phyloP scores from a whole-genome alignment of 139 green algal species.

The Chara braunii region DNA sequence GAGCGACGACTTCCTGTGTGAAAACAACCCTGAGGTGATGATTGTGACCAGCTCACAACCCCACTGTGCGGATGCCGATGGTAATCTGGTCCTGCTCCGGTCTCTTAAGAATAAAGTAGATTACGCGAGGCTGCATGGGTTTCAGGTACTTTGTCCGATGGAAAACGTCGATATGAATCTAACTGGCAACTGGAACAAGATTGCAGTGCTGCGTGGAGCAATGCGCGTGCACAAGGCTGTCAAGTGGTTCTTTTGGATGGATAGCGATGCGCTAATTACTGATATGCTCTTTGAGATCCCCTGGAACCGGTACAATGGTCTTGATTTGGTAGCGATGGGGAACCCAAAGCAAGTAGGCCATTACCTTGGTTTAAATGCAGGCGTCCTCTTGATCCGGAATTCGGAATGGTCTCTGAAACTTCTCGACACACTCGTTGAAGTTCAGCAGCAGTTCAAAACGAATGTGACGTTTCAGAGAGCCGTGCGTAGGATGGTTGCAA shows the following conservation, averaged over 20 bases:
- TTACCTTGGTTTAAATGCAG: conserved; percentile 15
- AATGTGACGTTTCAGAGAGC: no score
- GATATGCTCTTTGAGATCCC: conserved; percentile 6
- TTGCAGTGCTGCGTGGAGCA: conserved; percentile 20
- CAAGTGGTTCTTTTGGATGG: conserved; percentile 42
- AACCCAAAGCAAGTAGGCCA: not conserved
- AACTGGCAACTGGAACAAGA: conserved; percentile 18
- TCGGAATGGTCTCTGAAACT: no score
- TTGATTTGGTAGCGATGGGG: not conserved
- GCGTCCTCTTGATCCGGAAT: not conserved
- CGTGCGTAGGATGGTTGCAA: no score
- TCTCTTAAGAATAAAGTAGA: conserved; percentile 36
- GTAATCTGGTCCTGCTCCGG: no score
- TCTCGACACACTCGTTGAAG: no score
- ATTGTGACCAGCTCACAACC: no score
- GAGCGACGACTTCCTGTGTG: no score
- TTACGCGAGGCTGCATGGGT: conserved; percentile 17
- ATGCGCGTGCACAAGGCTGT: conserved; percentile 24
- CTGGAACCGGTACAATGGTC: not conserved
- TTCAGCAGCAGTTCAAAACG: no score
- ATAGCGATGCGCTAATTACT: conserved; percentile 31
- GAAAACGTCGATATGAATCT: conserved; percentile 11
- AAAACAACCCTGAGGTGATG: no score
- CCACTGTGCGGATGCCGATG: no score
- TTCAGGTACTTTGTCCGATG: conserved; percentile 33